Conservation (phyloP, 1,139 yeast genomes). For the Candida sp. region DNA sequence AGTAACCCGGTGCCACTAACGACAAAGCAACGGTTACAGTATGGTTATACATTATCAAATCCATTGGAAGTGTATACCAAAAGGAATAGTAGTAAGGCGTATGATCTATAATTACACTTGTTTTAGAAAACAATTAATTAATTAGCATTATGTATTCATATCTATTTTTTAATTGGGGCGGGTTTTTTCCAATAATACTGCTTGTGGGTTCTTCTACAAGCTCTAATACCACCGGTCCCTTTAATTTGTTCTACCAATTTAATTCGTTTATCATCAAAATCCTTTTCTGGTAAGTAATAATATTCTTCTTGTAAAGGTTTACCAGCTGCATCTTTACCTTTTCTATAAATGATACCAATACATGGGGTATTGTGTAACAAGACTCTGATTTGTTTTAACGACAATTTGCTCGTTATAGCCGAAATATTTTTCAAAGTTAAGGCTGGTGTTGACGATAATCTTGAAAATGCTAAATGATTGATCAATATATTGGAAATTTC, state of each 20-base stretch:
- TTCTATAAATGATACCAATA: slow-evolving; percentile 81
- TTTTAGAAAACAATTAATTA: no score
- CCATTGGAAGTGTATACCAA: slow-evolving; percentile 9
- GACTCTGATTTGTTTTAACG: slow-evolving; percentile 48
- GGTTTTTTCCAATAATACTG: slow-evolving; percentile 90
- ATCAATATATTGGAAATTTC: slow-evolving; percentile 64
- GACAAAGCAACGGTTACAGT: slow-evolving; percentile 19
- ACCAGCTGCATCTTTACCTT: slow-evolving; percentile 96
- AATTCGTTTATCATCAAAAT: slow-evolving; percentile 66
- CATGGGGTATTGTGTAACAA: slow-evolving; percentile 50
- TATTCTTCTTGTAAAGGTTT: slow-evolving; percentile 91
- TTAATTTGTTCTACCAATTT: slow-evolving; percentile 69
- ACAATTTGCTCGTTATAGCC: slow-evolving; percentile 40
- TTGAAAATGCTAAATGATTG: slow-evolving; percentile 87
- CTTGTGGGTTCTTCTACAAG: slow-evolving; percentile 91
- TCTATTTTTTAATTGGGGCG: slow-evolving; percentile 40
- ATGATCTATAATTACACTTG: neutral
- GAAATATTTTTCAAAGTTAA: slow-evolving; percentile 62
- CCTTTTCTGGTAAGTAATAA: slow-evolving; percentile 84
- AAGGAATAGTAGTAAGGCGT: neutral
- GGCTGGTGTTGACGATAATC: slow-evolving; percentile 83
- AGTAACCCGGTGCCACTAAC: slow-evolving; percentile 31
- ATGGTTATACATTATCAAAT: slow-evolving; percentile 29
- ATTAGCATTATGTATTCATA: neutral
- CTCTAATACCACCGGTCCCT: slow-evolving; percentile 79